Base-by-base conservation (phyloP, 768 basidiomycete genomes). In the Lanmaoa rubissima region DNA sequence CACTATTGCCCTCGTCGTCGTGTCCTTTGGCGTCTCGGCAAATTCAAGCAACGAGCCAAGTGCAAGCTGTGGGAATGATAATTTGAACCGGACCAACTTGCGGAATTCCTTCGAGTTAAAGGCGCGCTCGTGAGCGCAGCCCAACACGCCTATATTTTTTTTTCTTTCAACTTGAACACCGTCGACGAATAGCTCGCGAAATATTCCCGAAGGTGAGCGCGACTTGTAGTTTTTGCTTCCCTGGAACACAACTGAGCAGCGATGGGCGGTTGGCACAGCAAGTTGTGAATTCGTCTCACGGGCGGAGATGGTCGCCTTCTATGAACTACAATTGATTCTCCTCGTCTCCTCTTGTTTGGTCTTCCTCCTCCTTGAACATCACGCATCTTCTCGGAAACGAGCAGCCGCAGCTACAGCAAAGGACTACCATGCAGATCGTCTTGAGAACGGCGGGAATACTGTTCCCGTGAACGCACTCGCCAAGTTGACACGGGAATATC, bases 401-500 rank as follows among this genome's bases (percentile, higher is more conserved):
- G 48, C 50, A 8, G 41, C 55, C 2, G 64, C 55, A 17, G 44
- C 59, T 4, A 57, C 52, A 36, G 53, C 60, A 43, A 73, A 66
- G 35, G 73, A 74, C 13, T 51, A 63, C 38, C 45, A 57, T 49
- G 63, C 64, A 17, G 70, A 68, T 34, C 62, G 56, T 19, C 64
- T 71, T 9, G 75, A 76, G 55, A 67, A 69, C 12, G 75, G 75
- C n/a, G 60, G 65, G 14, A 57, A 26, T 24, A 51, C 44, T 3
- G 47, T 62, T 19, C 66, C 70, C 7, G 54, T 52, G 26, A 65
- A 62, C 42, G 61, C 71, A 31, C 60, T 75, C 19, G 65, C 74
- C 3, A 58, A 62, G 26, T 58, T 79, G 52, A 74, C 76, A 2
- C 72, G 74, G 59, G 82, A 82, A 60, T 89, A 89, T 66, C 70